Conservation (phyloP, 2,329 filamentous ascomycete genomes). For the Phialemonium atrogriseum region DNA sequence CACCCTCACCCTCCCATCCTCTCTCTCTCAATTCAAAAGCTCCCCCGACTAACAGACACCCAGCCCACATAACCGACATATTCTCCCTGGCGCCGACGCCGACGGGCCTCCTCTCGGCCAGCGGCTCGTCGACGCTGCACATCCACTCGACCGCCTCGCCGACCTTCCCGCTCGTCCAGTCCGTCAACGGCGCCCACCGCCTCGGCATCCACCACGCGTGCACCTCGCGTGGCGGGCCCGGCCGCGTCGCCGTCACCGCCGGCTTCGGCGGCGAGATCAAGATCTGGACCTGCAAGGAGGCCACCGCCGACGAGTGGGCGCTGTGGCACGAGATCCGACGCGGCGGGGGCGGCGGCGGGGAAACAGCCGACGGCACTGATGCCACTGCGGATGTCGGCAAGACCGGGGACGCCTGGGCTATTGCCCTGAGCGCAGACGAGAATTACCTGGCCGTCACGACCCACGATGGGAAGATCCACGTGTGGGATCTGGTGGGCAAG, state of each 20-base stretch:
- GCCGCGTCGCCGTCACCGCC: slow-evolving; percentile 67
- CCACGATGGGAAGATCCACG: slow-evolving; percentile 78
- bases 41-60: no score
- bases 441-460: slow-evolving; percentile 80
- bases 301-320: slow-evolving; percentile 44
- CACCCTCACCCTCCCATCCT: slow-evolving; percentile 8
- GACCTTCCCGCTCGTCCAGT: slow-evolving; percentile 71
- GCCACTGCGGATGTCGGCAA: slow-evolving; percentile 43
- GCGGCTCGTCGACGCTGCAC: slow-evolving; percentile 74
- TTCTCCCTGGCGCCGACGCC: slow-evolving; percentile 73
- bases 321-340: slow-evolving; percentile 35
- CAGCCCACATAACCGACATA: slow-evolving; percentile 78
- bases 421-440: slow-evolving; percentile 78
- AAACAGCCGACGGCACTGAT: no score
- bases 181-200: slow-evolving; percentile 70
- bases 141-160: slow-evolving; percentile 67
- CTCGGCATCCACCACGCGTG: slow-evolving; percentile 88
- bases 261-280: slow-evolving; percentile 88
- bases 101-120: slow-evolving; percentile 69
- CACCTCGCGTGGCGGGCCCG: slow-evolving; percentile 51
- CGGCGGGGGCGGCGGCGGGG: slow-evolving; percentile 16
- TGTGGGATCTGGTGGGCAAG: slow-evolving; percentile 63
- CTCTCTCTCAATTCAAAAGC: slow-evolving; percentile 9
- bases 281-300: slow-evolving; percentile 61
- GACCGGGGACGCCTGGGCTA: slow-evolving; percentile 74